Conservation (phyloP, 2,329 filamentous ascomycete species). For the Endothia cerciana region DNA sequence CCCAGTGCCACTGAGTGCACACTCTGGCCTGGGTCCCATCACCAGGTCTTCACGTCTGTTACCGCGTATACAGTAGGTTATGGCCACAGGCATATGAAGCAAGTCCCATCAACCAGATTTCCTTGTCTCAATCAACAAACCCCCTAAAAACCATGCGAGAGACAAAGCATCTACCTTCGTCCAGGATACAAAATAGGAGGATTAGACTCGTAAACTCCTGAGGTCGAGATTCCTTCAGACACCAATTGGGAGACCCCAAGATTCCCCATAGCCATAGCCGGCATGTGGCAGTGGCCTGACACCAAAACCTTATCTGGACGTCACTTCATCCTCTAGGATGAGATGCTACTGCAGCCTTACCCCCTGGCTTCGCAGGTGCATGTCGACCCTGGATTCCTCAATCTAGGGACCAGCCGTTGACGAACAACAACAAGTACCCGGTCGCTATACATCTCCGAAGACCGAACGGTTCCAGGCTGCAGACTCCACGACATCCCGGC, state of each 20-base stretch:
- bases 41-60: background rate
- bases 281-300: slow-evolving; percentile 7
- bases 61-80: background rate
- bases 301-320: slow-evolving; percentile 28
- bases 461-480: background rate
- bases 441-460: background rate
- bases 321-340: slow-evolving; percentile 14
- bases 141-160: background rate
- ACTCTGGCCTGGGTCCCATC: background rate
- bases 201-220: background rate
- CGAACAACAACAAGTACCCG: background rate
- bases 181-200: background rate
- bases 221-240: too few species aligned
- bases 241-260: background rate
- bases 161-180: background rate
- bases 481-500: background rate
- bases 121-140: background rate
- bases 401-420: background rate
- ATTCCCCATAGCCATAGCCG: slow-evolving; percentile 8
- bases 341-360: slow-evolving; percentile 6
- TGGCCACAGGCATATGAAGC: background rate
- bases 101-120: background rate
- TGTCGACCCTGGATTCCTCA: background rate
- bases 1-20: background rate
- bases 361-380: slow-evolving; percentile 9